Evolutionary conservation across 163 green algal species (phyloP), one percentile per base, ranked within the genome.

Genomic region (Scenedesmus sp.): DNA sequence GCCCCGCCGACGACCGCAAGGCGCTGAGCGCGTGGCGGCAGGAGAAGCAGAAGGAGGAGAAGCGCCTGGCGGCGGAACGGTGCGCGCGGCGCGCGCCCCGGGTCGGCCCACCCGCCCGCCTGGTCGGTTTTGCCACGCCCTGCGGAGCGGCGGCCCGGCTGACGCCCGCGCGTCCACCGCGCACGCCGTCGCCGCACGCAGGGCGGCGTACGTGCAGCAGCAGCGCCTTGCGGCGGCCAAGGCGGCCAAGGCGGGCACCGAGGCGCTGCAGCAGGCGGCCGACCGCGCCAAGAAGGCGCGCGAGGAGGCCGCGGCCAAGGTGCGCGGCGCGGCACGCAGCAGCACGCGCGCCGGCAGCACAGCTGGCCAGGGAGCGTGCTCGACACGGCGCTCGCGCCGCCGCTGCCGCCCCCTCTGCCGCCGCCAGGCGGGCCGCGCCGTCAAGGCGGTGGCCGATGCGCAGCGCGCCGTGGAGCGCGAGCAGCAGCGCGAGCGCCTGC

Each of bases 401-500:
- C n/a, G n/a, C n/a, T n/a, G n/a, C n/a, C n/a, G n/a, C n/a, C n/a
- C n/a, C n/a, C n/a, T n/a, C n/a, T n/a, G n/a, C n/a, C n/a, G n/a
- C n/a, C n/a, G n/a, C n/a, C n/a, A n/a, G n/a, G n/a, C n/a, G n/a
- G 58, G 50, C 2, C 57, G 39, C 26, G 71, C 45, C 24, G 36
- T 54, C 22, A 81, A 75, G 63, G 74, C 74, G 7, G 63, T 65
- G 26, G 54, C 58, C 15, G 75, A 83, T 15, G 64, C 50, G 3
- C 22, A 64, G 56, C 58, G 65, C 4, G 64, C 36, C 24, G 42
- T 83, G 34, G 65, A 77, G 64, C 29, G 47, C 2, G 75, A 83
- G 42, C 72, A 54, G 63, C 75, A 83, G 75, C 53, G 56, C 2
- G 75, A 70, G 39, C 63, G 56, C 39, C 64, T 83, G 10, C 69